Evolutionary conservation across 495 filamentous ascomycete species (phyloP).

Genomic region (Aspergillus avenaceus): DNA sequence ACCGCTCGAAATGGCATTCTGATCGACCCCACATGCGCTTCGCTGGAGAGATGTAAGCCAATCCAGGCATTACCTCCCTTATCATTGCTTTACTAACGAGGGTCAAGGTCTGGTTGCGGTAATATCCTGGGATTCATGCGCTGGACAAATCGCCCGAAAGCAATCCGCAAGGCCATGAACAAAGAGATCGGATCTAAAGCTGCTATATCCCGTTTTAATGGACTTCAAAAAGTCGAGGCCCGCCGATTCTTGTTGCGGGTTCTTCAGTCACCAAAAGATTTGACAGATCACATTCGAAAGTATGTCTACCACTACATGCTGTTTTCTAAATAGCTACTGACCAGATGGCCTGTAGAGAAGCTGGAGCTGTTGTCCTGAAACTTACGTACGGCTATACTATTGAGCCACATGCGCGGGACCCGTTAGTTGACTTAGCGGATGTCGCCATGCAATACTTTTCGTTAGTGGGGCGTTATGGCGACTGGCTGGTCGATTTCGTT

Average conservation of each 20-base stretch:
- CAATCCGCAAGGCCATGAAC: not conserved
- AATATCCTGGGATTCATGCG: not conserved
- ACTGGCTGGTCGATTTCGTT: constrained; percentile 41
- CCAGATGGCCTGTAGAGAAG: not conserved
- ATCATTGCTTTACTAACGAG: not conserved
- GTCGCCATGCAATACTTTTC: constrained; percentile 38
- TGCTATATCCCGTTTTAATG: not conserved
- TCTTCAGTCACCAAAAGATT: not conserved
- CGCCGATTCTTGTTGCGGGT: not conserved
- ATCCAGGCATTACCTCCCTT: too few species aligned
- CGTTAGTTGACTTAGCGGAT: constrained; percentile 33
- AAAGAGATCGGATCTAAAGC: not conserved
- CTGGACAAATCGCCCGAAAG: not conserved
- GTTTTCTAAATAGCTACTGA: too few species aligned
- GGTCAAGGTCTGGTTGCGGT: not conserved
- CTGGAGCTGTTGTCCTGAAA: constrained; percentile 42
- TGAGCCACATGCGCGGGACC: constrained; percentile 34
- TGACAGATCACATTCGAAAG: not conserved
- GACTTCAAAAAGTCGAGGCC: not conserved
- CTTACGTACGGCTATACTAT: constrained; percentile 45
- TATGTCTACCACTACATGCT: too few species aligned
- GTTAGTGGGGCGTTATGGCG: constrained; percentile 32
- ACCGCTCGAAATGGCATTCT: constrained; percentile 36
- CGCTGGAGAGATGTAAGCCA: constrained; percentile 4
- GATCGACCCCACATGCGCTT: constrained; percentile 32